A percentile compares a stretch with the other conserved stretches of the same genome.
These are phyloP conservation scores for Phytophthora meadii DNA, from an alignment of 352 stramenopile genomes.

Conservation along the genomic window DNA sequence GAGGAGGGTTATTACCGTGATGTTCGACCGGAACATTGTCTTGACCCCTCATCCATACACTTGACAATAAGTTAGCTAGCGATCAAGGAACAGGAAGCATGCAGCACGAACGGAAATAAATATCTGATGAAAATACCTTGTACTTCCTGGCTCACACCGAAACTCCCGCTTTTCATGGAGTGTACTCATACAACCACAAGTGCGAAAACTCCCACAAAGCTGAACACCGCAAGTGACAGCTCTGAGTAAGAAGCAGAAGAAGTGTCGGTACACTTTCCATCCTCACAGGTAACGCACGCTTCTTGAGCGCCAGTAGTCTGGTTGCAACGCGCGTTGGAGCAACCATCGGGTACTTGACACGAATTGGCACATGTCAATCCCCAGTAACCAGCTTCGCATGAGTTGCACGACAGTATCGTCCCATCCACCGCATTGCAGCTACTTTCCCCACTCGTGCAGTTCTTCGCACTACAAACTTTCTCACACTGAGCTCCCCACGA, in stretches of 20 bases:
- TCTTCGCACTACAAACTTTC: slow-evolving; percentile 10
- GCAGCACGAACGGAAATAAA: slow-evolving; percentile 4
- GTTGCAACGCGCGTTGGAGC: slow-evolving; percentile 22
- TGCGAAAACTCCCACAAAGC: not conserved
- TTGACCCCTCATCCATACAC: slow-evolving; percentile 22
- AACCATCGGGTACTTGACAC: slow-evolving; percentile 24
- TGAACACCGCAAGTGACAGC: not conserved
- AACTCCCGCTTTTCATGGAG: no score
- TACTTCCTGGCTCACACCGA: no score
- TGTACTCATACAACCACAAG: not conserved
- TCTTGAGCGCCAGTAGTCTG: slow-evolving; percentile 11
- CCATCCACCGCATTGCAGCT: slow-evolving; percentile 35
- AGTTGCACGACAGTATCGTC: slow-evolving; percentile 15
- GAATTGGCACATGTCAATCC: slow-evolving; percentile 11
- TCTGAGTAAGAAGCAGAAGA: not conserved
- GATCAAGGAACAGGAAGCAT: not conserved
- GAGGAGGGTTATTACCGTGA: slow-evolving; percentile 15
- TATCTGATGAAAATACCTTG: not conserved
- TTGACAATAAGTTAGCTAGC: not conserved
- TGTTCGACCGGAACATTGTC: slow-evolving; percentile 10
- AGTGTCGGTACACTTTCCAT: slow-evolving; percentile 1
- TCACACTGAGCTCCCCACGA: slow-evolving; percentile 28
- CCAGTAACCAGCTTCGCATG: slow-evolving; percentile 28
- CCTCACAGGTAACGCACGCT: slow-evolving; percentile 24
- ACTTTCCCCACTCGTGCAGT: slow-evolving; percentile 16